phyloP scores from a whole-genome alignment of 306 rosid genomes.

The Calophaca sinica region DNA sequence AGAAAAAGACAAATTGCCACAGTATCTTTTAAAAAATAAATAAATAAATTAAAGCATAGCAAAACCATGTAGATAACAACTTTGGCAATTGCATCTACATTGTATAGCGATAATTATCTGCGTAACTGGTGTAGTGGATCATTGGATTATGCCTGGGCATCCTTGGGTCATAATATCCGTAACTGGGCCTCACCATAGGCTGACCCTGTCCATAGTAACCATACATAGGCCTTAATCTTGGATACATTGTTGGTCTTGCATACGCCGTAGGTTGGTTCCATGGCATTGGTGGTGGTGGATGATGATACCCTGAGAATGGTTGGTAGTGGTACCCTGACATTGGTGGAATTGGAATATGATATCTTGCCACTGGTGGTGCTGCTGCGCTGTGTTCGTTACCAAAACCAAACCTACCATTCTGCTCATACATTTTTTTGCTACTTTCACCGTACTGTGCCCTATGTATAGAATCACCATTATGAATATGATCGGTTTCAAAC shows the following conservation, averaged over 20 bases:
- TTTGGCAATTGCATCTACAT: too few species aligned
- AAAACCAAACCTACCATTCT: background rate
- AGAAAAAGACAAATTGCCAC: too few species aligned
- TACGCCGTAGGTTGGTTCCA: background rate
- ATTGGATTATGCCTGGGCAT: too few species aligned
- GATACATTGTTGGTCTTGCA: background rate
- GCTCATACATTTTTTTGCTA: background rate
- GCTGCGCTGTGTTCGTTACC: constrained; percentile 10
- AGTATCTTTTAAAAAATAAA: too few species aligned
- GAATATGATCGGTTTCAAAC: background rate
- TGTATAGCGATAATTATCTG: too few species aligned
- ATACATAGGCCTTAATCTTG: background rate
- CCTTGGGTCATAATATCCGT: background rate
- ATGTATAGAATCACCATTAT: too few species aligned
- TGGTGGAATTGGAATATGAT: too few species aligned
- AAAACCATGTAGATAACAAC: too few species aligned
- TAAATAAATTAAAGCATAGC: too few species aligned
- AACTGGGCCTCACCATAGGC: background rate
- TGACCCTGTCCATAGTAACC: constrained; percentile 28
- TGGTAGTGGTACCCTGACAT: too few species aligned
- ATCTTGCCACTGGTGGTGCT: background rate
- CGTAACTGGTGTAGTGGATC: too few species aligned
- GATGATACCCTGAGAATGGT: too few species aligned
- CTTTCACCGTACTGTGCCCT: background rate
- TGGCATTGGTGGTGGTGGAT: background rate